Conservation (phyloP, 139 green algal species). For the Penium margaritaceum region DNA sequence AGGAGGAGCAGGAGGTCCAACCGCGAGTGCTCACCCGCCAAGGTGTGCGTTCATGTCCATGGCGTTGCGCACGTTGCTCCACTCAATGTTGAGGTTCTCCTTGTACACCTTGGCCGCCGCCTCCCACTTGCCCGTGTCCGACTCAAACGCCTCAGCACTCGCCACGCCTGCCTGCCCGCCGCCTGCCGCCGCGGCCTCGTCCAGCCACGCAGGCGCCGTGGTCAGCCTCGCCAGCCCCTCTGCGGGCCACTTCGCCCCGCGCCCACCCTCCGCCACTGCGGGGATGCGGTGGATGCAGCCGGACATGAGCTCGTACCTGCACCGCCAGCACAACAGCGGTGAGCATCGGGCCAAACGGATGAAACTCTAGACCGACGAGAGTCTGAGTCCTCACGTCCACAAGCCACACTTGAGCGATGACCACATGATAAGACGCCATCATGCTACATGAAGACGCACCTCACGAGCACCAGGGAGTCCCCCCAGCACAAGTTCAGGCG, state of each 20-base stretch:
- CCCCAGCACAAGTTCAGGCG: neutral
- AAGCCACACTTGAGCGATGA: neutral
- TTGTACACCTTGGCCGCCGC: neutral
- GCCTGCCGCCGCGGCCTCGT: neutral
- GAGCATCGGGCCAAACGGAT: no score
- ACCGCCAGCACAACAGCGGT: conserved; percentile 2
- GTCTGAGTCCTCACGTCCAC: no score
- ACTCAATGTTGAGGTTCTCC: conserved; percentile 15
- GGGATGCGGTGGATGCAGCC: conserved; percentile 15
- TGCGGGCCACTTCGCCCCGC: conserved; percentile 13
- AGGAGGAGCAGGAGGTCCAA: no score
- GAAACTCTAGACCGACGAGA: no score
- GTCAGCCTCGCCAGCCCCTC: neutral
- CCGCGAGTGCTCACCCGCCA: conserved; percentile 16
- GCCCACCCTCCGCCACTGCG: neutral
- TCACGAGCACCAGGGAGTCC: neutral
- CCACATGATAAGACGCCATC: neutral
- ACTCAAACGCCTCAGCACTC: conserved; percentile 8
- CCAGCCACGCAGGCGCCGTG: conserved; percentile 6
- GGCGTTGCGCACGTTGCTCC: conserved; percentile 31
- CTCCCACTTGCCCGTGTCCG: conserved; percentile 9
- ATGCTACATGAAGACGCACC: no score
- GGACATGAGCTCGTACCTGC: conserved; percentile 8
- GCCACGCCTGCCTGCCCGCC: conserved; percentile 7
- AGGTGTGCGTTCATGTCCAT: conserved; percentile 35